Conservation (phyloP, 1,139 yeast species). For the Geotrichum phurueaensis region DNA sequence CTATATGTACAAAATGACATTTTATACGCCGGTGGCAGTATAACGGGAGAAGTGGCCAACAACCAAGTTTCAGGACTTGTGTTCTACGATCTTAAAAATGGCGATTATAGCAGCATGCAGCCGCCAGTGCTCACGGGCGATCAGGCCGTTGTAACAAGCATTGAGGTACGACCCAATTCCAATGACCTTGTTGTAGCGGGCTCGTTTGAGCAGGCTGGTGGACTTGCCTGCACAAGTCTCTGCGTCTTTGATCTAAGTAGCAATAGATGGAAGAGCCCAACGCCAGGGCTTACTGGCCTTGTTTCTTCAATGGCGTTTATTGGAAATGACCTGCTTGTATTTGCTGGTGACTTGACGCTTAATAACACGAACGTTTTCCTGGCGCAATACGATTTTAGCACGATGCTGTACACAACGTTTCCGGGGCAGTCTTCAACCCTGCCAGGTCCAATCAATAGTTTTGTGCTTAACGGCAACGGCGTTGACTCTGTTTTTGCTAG, state of each 20-base stretch:
- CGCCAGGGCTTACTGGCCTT: slow-evolving; percentile 45
- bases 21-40: slow-evolving; percentile 49
- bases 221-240: slow-evolving; percentile 53
- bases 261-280: slow-evolving; percentile 51
- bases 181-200: slow-evolving; percentile 70
- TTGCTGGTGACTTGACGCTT: slow-evolving; percentile 56
- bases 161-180: slow-evolving; percentile 48
- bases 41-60: slow-evolving; percentile 36
- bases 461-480: slow-evolving; percentile 49
- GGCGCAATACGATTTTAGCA: slow-evolving; percentile 49
- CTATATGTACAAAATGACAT: slow-evolving; percentile 42
- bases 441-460: slow-evolving; percentile 42
- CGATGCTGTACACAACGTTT: slow-evolving; percentile 24
- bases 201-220: slow-evolving; percentile 55
- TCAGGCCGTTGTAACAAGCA: slow-evolving; percentile 45
- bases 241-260: slow-evolving; percentile 60
- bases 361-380: slow-evolving; percentile 40
- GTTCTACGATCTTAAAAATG: slow-evolving; percentile 45
- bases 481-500: slow-evolving; percentile 51
- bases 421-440: slow-evolving; percentile 27
- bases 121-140: slow-evolving; percentile 39
- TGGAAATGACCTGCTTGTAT: slow-evolving; percentile 46
- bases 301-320: slow-evolving; percentile 53
- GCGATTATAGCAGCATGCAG: slow-evolving; percentile 41
- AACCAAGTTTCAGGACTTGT: slow-evolving; percentile 41